A percentile compares a stretch with the other conserved stretches of the same genome.
Conservation (phyloP, 106 monocot species). For the Acorus calamus region DNA sequence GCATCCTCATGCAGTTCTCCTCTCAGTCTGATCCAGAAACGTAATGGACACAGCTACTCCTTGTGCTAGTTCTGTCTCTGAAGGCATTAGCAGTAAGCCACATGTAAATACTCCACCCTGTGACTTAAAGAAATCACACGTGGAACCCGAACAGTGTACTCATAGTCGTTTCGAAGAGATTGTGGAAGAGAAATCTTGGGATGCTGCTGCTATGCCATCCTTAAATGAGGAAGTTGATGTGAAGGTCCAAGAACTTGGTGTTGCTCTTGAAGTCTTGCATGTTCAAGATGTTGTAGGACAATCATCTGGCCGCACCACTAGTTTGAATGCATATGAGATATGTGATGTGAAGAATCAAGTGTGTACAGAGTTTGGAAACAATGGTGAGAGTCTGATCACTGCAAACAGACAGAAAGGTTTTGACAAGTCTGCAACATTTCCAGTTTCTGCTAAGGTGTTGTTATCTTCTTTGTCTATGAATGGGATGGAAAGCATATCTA, state of each 20-base stretch:
- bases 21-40: background rate
- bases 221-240: conserved; percentile 10
- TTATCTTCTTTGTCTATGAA: background rate
- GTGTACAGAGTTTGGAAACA: background rate
- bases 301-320: background rate
- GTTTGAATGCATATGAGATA: conserved; percentile 1
- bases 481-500: background rate
- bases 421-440: conserved; percentile 27
- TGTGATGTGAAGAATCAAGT: background rate
- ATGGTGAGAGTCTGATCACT: conserved; percentile 6
- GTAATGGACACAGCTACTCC: conserved; percentile 18
- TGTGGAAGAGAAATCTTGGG: background rate
- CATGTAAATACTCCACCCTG: conserved; percentile 7
- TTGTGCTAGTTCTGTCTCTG: conserved; percentile 2
- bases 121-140: conserved; percentile 9
- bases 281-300: background rate
- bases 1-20: conserved; percentile 2
- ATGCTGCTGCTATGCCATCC: conserved; percentile 9
- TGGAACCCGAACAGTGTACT: conserved; percentile 6
- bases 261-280: conserved; percentile 17
- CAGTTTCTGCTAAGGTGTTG: conserved; percentile 2
- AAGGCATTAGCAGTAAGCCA: conserved; percentile 6
- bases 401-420: conserved; percentile 8
- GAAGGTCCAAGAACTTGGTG: conserved; percentile 20
- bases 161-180: conserved; percentile 1